Evolutionary conservation across 2,329 filamentous ascomycete genomes (phyloP).

Genomic region (Epichloe baconii): DNA sequence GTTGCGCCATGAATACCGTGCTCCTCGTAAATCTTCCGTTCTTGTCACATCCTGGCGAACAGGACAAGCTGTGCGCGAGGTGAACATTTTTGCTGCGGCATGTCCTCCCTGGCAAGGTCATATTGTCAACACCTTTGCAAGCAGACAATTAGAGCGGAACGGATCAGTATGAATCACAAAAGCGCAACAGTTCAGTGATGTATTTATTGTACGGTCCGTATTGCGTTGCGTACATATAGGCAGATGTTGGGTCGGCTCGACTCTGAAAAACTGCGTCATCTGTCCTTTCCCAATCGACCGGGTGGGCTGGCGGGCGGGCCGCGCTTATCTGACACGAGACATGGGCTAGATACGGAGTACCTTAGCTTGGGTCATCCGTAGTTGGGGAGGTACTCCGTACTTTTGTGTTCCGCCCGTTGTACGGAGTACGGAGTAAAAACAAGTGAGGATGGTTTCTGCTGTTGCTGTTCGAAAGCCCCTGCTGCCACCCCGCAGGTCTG

Average conservation of each 20-base stretch:
- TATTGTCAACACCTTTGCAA: not conserved
- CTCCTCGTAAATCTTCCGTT: too few relatives aligned
- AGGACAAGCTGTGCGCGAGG: too few relatives aligned
- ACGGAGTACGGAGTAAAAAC: not conserved
- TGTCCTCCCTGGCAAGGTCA: not conserved
- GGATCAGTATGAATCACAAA: too few relatives aligned
- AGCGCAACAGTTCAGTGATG: too few relatives aligned
- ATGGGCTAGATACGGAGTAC: not conserved
- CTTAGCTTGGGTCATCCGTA: too few relatives aligned
- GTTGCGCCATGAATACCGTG: too few relatives aligned
- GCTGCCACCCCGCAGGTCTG: too few relatives aligned
- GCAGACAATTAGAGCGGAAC: not conserved
- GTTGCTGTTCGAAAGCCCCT: too few relatives aligned
- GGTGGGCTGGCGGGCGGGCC: conserved; percentile 7
- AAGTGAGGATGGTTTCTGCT: not conserved
- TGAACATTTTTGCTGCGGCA: not conserved
- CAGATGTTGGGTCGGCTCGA: not conserved
- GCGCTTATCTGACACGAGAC: conserved; percentile 10
- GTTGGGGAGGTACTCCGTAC: not conserved
- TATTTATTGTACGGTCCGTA: too few relatives aligned
- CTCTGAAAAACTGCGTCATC: not conserved
- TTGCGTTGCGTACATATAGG: not conserved
- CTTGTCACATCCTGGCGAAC: too few relatives aligned
- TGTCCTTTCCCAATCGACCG: not conserved
- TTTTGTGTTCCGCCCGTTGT: not conserved